phyloP scores from a whole-genome alignment of 2,329 filamentous ascomycete genomes.

The Arthrobotrys megalospora region DNA sequence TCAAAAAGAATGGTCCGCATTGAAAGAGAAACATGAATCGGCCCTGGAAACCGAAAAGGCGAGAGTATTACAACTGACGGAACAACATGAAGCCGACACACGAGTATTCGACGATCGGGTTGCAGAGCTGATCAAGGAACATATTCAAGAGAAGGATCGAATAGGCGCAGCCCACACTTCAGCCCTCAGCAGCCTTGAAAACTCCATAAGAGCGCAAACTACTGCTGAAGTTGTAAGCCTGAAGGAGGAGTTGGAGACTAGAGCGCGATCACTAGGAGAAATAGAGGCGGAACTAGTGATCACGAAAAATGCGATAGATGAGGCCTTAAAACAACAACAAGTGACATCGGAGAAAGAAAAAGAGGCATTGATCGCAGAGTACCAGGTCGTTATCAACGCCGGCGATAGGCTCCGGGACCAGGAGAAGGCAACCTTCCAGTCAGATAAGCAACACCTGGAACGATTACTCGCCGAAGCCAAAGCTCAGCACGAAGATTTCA shows the following conservation, averaged over 20 bases:
- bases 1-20: not conserved
- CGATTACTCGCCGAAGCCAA: slow-evolving; percentile 32
- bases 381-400: slow-evolving; percentile 53
- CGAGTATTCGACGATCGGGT: slow-evolving; percentile 34
- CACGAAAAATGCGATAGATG: slow-evolving; percentile 6
- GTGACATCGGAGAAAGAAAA: slow-evolving; percentile 44
- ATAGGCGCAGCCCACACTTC: slow-evolving; percentile 1
- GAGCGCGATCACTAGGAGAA: slow-evolving; percentile 34
- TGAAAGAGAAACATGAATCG: slow-evolving; percentile 38
- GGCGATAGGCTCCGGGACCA: slow-evolving; percentile 48
- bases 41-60: slow-evolving; percentile 30
- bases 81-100: slow-evolving; percentile 46
- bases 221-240: slow-evolving; percentile 15
- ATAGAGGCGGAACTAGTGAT: slow-evolving; percentile 37
- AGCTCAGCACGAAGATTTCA: slow-evolving; percentile 17
- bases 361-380: slow-evolving; percentile 48
- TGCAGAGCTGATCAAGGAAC: slow-evolving; percentile 38
- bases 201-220: slow-evolving; percentile 21
- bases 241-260: slow-evolving; percentile 31
- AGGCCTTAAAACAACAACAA: slow-evolving; percentile 32
- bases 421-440: slow-evolving; percentile 35
- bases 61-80: slow-evolving; percentile 18
- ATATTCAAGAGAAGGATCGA: slow-evolving; percentile 38
- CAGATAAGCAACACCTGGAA: slow-evolving; percentile 36
- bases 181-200: slow-evolving; percentile 29